A percentile compares a stretch with the other conserved stretches of the same genome.
Evolutionary conservation across 345 rosid genomes (phyloP).

Genomic region (Melastoma malabathricum): DNA sequence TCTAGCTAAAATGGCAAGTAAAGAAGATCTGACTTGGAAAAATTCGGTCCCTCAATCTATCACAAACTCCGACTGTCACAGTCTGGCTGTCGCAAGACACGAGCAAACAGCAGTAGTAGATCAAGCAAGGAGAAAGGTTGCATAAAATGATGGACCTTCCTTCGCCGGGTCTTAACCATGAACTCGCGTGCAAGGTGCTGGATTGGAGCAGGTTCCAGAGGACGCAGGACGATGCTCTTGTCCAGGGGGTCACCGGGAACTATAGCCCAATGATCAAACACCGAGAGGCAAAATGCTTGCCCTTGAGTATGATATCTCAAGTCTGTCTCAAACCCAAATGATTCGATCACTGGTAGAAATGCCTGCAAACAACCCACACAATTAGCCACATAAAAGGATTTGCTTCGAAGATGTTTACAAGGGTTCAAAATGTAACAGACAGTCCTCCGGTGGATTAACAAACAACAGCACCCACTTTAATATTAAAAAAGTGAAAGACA

Average conservation of each 20-base stretch:
- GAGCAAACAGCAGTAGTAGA: no score
- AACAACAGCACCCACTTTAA: neutral
- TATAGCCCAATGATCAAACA: slow-evolving; percentile 85
- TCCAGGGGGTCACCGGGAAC: slow-evolving; percentile 96
- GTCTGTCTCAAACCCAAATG: slow-evolving; percentile 90
- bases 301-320: slow-evolving; percentile 86
- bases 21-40: no score
- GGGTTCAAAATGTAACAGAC: neutral
- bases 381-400: no score
- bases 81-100: no score
- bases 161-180: slow-evolving; percentile 78
- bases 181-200: slow-evolving; percentile 88
- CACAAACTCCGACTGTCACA: no score
- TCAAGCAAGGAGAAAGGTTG: neutral
- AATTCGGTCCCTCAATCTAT: no score
- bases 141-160: slow-evolving; percentile 35
- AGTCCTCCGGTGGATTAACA: neutral
- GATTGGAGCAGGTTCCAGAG: slow-evolving; percentile 83
- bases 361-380: slow-evolving; percentile 35
- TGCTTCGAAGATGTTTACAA: no score
- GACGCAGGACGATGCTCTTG: slow-evolving; percentile 68
- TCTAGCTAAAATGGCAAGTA: no score
- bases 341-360: slow-evolving; percentile 75
- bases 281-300: slow-evolving; percentile 70
- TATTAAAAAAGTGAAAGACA: no score